Evolutionary conservation across 2,329 filamentous ascomycete genomes (phyloP), one percentile per base, ranked within the genome.

Genomic region (Epichloe coenophiala): DNA sequence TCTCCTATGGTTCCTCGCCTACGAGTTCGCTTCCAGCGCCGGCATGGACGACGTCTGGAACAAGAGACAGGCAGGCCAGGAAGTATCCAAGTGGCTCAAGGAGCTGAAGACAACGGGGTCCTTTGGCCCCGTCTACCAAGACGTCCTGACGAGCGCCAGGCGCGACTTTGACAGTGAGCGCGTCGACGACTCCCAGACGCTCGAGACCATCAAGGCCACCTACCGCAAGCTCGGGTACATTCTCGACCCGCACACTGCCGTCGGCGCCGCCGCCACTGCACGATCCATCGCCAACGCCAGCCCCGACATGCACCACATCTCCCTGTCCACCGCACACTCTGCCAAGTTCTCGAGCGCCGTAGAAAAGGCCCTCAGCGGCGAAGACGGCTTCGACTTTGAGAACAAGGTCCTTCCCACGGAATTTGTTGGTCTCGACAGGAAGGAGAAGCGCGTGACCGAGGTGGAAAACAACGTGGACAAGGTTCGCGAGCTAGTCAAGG

Each of bases 281-380:
- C 77, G 89, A 52, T 89, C 87, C 3, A 74, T 86, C 36, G 63
- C 71, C 42, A 73, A 80, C 12, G 66, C 71, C 1, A 68, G 68
- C 31, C 64, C 73, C 2, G 71, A 71, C 15, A 69, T 83, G 48
- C 73, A 68, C n/a, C 86, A 95, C 65, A 85, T 98, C 60, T 83
- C 88, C 1, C 79, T 98, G 3, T 87, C 90, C 1, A 98, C 93
- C 2, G 93, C 93, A 2, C 93, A 98, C 67, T 91, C 93, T 0
- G 93, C 91, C 54, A 98, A 98, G 68, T 98, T 98, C 62, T 82
- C 85, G 0, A 80, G 80, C 35, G 90, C 90, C 0, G 91, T 98
- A 2, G 84, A 90, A 58, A 60, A 85, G 45, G 89, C 91, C 0
- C 72, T 97, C 53, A 77, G 81, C 56, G 77, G 77, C 8, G 75